Evolutionary conservation across 139 green algal species (phyloP), one percentile per base, ranked within the genome.

Genomic region (Chlamydomonas schloesseri): DNA sequence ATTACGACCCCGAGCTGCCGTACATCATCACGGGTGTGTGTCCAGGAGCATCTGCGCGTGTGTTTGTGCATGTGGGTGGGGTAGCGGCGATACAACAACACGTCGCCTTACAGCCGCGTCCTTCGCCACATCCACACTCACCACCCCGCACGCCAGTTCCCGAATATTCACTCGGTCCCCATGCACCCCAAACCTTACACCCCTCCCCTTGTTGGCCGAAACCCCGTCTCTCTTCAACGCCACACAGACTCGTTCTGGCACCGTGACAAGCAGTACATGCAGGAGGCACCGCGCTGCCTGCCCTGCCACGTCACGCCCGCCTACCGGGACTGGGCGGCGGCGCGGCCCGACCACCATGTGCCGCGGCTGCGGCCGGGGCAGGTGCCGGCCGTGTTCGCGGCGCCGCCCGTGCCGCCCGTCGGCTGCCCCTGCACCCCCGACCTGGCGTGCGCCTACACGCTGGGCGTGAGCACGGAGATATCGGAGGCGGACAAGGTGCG

Each of bases 361-460:
- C 33, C 33, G 14, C 33, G 13, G 18, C 33, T 11, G 15, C 68
- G 17, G 1, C 33, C 15, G 8, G 33, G 33, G 14, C 68, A 14
- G 3, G 9, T 0, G 0, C 24, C 3, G 18, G 23, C 8, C 1
- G 17, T 2, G 9, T 79, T 65, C 72, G 17, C 36, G 11, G 46
- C n/a, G 31, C 50, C 50, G 50, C 72, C 72, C 26, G 65, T 84
- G 60, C 77, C 77, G 26, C 77, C 77, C 42, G 14, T 3, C 4
- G 77, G 77, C 77, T 84, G 77, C 62, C 77, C 77, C 77, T 84
- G 77, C 42, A 84, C 77, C n/a, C 77, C 77, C 17, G 33, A 84
- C 14, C 77, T 84, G 31, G 77, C 77, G 0, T 84, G 77, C 77
- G 37, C 65, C 10, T 84, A 36, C 33, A 72, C 37, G 21, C 64